Evolutionary conservation across 2,329 filamentous ascomycete species (phyloP), one percentile per base, ranked within the genome.

Genomic region (Nemania sp.): DNA sequence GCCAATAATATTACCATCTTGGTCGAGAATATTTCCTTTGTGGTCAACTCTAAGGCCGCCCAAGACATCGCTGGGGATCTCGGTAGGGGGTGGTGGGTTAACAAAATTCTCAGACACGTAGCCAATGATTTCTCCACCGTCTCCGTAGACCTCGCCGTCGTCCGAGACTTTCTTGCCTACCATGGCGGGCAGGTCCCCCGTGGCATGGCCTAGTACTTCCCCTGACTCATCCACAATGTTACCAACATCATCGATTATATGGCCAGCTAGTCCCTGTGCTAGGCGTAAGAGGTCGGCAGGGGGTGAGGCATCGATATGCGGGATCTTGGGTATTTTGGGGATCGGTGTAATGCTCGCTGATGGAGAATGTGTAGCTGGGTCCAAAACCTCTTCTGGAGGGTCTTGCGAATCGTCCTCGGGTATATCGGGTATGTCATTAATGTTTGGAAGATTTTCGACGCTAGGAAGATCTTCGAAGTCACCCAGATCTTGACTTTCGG

Each of bases 171-270:
- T 80, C 47, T 82, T 79, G 35, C 86, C 86, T 5, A 87, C 80
- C 82, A 88, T 87, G 54, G 84, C 82, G 3, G 86, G 86, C 26
- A 88, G 78, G 73, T 88, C 86, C 6, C 86, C 86, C 5, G 83
- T 83, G 5, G 83, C 85, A 49, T 84, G 82, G 38, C 85, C 86
- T 2, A 87, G 80, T 3, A 87, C 84, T 41, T 81, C 82, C 7
- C 84, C 85, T 15, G 84, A 79, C 67, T 80, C 82, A 66, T 84
- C 83, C 18, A 87, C 75, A 35, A 88, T 80, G 74, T 87, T 87
- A 62, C 85, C 86, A 55, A 86, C 85, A 74, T 87, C 85, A 67
- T 88, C 84, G 26, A 88, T 80, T 45, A 74, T 79, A 69, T 83
- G 83, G 49, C 84, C 85, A 54, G 82, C 80, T 24, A 88, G 80